These are phyloP conservation scores for Halophytophthora batemanensis DNA, from an alignment of 352 stramenopile genomes.

Conservation along the genomic window DNA sequence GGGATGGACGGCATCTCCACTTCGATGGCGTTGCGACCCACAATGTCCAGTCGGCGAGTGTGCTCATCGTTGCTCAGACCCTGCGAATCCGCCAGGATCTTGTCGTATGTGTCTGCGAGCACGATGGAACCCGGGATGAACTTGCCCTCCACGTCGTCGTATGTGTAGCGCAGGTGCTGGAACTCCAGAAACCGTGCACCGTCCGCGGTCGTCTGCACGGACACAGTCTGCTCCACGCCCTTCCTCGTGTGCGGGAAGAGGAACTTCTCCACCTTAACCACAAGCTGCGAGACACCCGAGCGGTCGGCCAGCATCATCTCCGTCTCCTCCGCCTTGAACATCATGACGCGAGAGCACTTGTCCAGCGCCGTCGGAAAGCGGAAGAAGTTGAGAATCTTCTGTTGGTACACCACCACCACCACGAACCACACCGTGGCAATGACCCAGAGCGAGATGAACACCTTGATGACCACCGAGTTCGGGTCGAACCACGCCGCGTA, in stretches of 20 bases:
- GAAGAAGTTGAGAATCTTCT: slow-evolving; percentile 64
- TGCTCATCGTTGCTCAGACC: slow-evolving; percentile 42
- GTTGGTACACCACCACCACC: slow-evolving; percentile 37
- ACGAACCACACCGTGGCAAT: slow-evolving; percentile 51
- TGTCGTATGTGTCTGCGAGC: slow-evolving; percentile 39
- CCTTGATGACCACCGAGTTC: slow-evolving; percentile 48
- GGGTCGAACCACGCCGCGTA: slow-evolving; percentile 56
- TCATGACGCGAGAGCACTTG: slow-evolving; percentile 45
- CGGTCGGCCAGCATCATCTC: slow-evolving; percentile 57
- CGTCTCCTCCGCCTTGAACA: slow-evolving; percentile 56
- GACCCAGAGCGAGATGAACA: slow-evolving; percentile 62
- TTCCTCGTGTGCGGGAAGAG: slow-evolving; percentile 40
- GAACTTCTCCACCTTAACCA: slow-evolving; percentile 46
- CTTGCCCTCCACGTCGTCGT: slow-evolving; percentile 38
- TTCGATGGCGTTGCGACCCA: slow-evolving; percentile 60
- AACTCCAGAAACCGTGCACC: slow-evolving; percentile 50
- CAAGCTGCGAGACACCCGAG: slow-evolving; percentile 52
- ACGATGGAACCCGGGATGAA: slow-evolving; percentile 55
- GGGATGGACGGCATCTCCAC: slow-evolving; percentile 57
- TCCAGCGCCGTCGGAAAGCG: slow-evolving; percentile 37
- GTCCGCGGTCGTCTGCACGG: slow-evolving; percentile 32
- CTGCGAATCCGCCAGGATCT: slow-evolving; percentile 43
- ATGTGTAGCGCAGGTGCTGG: slow-evolving; percentile 63
- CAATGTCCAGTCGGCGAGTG: slow-evolving; percentile 35
- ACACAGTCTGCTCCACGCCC: slow-evolving; percentile 52